phyloP scores from a whole-genome alignment of 116 monocot species.

The Thalassia testudinum region DNA sequence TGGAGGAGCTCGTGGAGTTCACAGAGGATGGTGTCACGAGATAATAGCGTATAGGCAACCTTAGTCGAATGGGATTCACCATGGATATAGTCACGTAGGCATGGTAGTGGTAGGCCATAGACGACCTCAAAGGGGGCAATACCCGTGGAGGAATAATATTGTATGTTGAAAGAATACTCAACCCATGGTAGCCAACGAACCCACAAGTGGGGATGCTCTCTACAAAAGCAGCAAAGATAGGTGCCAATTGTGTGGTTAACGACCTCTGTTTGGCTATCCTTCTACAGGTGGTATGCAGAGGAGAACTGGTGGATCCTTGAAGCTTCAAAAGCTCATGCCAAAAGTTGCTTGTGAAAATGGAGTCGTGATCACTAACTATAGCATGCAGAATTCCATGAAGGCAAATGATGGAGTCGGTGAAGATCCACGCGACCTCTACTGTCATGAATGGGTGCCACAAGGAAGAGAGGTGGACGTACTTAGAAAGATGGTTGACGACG shows the following conservation, averaged over 20 bases:
- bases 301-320: neutral
- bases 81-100: neutral
- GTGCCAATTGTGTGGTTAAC: neutral
- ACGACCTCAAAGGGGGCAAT: neutral
- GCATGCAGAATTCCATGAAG: neutral
- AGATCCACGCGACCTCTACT: neutral
- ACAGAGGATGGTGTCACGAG: neutral
- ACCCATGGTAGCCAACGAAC: neutral
- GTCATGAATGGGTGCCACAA: neutral
- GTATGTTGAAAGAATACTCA: neutral
- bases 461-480: neutral
- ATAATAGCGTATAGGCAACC: neutral
- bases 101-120: neutral
- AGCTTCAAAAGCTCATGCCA: neutral
- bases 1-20: neutral
- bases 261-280: no score
- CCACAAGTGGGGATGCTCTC: neutral
- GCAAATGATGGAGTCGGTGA: neutral
- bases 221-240: neutral
- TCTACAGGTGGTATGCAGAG: neutral
- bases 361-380: neutral
- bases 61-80: neutral
- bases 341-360: neutral
- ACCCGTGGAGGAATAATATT: neutral
- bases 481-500: neutral